Percentiles rank a stretch among this genome's conserved stretches.
These are phyloP conservation scores for Penicillium decumbens DNA, from an alignment of 2,329 filamentous ascomycete species.

Conservation along the genomic window DNA sequence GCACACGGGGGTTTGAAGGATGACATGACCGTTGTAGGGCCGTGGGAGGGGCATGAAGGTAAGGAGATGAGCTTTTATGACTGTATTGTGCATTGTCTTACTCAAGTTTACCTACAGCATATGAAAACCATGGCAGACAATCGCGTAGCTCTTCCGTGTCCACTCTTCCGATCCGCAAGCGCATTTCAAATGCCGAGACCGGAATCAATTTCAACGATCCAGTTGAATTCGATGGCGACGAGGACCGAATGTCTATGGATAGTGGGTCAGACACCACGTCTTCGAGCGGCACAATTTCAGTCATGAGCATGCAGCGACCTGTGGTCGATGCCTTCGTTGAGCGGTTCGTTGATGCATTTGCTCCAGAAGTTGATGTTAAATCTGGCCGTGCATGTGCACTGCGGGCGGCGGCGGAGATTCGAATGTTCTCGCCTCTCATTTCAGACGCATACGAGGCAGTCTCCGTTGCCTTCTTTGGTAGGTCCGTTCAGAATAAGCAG, in stretches of 20 bases:
- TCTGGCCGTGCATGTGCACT: constrained; percentile 35
- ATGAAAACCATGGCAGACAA: constrained; percentile 11
- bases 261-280: constrained; percentile 24
- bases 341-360: constrained; percentile 40
- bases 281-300: constrained; percentile 19
- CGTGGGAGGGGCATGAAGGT: constrained; percentile 27
- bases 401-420: constrained; percentile 36
- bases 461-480: constrained; percentile 39
- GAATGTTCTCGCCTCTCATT: constrained; percentile 40
- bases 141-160: constrained; percentile 7
- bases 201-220: constrained; percentile 16
- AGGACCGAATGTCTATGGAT: constrained; percentile 18
- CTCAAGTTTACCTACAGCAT: constrained; percentile 10
- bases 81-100: background rate
- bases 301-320: constrained; percentile 22
- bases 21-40: constrained; percentile 16
- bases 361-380: constrained; percentile 34
- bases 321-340: constrained; percentile 36
- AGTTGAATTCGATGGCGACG: background rate
- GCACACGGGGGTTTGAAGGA: constrained; percentile 19
- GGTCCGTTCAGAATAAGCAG: constrained; percentile 31
- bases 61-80: background rate
- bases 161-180: constrained; percentile 9
- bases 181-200: background rate
- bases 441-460: constrained; percentile 37